Evolutionary conservation across 2,329 filamentous ascomycete genomes (phyloP), one percentile per base, ranked within the genome.

Genomic region (Aspergillus ochraceoroseus): DNA sequence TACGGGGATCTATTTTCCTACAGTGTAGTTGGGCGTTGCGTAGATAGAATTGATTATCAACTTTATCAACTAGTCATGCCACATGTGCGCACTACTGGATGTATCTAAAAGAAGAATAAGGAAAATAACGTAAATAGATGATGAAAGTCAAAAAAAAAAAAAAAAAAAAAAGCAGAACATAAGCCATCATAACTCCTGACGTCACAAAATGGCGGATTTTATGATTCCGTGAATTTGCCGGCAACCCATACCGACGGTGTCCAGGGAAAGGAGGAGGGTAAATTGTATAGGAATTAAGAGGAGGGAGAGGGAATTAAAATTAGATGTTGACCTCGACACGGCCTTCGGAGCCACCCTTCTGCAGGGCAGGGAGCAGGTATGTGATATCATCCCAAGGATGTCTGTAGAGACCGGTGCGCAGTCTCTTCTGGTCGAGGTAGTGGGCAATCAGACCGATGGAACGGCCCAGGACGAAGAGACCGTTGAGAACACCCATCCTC

Each of bases 341-440:
- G 57, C 86, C 86, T 74, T 94, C 87, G 49, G 76, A 75, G 56
- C 86, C 87, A 46, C 77, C 77, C 65, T 83, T 77, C 59, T 77
- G 74, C 49, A 94, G 74, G 70, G 78, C 85, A 62, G 88, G 88
- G 57, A 95, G 82, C 57, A 95, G 79, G 73, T 95, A 94, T 55
- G 88, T 95, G 66, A 95, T 95, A 69, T 95, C 89, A 67, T 95
- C 92, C 92, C 92, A 96, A 65, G 92, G 92, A 80, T 95, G 88
- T 68, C 92, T 85, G 85, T 98, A 98, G 54, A 98, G 82, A 68
- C 92, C 92, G 63, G 92, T 98, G 62, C 90, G 85, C 70, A 98
- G 80, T 72, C 92, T 83, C 89, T 98, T 98, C 81, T 98, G 92
- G 75, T 98, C 92, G 61, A 98, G 83, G 80, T 90, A 96, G 74